Evolutionary conservation across 2,329 filamentous ascomycete species (phyloP).

Genomic region (Aspergillus caelatus): DNA sequence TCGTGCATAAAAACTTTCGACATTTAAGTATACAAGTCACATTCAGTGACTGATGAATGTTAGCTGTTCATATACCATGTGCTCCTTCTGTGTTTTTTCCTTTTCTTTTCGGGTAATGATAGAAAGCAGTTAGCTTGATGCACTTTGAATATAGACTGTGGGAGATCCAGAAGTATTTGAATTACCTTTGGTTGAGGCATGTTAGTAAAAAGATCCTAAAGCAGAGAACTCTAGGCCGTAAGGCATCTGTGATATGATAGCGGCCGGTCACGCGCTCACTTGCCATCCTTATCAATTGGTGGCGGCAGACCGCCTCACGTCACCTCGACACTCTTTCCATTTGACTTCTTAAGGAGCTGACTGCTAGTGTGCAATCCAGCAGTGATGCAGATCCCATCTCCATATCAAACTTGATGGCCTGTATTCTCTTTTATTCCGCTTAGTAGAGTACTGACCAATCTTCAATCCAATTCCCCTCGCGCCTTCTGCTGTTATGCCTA

Average conservation of each 20-base stretch:
- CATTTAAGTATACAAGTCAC: not conserved
- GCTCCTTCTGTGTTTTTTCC: not conserved
- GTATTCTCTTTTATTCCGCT: not conserved
- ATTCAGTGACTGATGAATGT: not conserved
- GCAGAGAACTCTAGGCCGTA: slow-evolving; percentile 1
- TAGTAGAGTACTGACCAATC: not conserved
- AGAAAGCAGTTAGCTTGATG: not conserved
- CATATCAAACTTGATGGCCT: not conserved
- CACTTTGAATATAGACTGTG: not conserved
- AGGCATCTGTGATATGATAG: not conserved
- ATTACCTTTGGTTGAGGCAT: not conserved
- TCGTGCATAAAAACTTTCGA: not conserved
- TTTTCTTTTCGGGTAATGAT: not conserved
- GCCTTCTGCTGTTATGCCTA: slow-evolving; percentile 28
- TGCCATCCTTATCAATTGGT: not conserved
- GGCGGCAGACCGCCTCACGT: not conserved
- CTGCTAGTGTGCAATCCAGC: not conserved
- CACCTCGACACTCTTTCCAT: not conserved
- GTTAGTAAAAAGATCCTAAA: not conserved
- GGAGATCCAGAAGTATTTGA: not conserved
- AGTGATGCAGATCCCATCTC: not conserved
- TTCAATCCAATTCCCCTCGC: not conserved
- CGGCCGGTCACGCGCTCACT: not conserved
- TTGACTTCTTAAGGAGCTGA: not conserved
- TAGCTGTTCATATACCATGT: slow-evolving; percentile 2